Evolutionary conservation across 2,329 filamentous ascomycete species (phyloP).

Genomic region (Erysiphe pulchra): DNA sequence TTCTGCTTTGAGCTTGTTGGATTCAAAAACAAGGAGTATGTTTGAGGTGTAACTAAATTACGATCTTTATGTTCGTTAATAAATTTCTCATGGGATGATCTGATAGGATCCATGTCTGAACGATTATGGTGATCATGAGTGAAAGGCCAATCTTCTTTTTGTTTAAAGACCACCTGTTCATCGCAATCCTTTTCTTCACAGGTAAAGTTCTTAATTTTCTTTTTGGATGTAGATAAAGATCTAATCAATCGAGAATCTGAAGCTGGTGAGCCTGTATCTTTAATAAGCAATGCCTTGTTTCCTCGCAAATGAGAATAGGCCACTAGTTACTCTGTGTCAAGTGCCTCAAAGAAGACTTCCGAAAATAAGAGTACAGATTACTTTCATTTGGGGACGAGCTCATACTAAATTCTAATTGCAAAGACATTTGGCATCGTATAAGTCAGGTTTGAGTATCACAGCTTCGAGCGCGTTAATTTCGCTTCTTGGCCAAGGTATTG

Average conservation of each 20-base stretch:
- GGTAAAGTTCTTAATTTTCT: background rate
- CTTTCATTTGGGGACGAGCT: constrained; percentile 6
- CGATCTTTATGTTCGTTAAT: too few relatives aligned
- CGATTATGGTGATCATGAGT: background rate
- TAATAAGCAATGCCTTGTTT: background rate
- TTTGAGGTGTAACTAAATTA: too few relatives aligned
- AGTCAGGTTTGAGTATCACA: too few relatives aligned
- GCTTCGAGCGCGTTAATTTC: too few relatives aligned
- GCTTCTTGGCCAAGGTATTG: too few relatives aligned
- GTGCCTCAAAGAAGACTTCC: constrained; percentile 10
- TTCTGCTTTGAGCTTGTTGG: too few relatives aligned
- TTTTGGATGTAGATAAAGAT: background rate
- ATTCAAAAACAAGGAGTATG: too few relatives aligned
- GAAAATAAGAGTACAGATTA: constrained; percentile 12
- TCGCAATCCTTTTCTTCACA: background rate
- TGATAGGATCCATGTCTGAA: too few relatives aligned
- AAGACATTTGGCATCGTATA: background rate
- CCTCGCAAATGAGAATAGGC: background rate
- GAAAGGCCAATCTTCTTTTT: background rate
- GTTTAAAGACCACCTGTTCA: background rate
- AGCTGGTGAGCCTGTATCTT: background rate
- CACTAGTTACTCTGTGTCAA: background rate
- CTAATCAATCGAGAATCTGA: background rate
- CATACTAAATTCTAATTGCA: background rate
- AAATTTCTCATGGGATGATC: too few relatives aligned